phyloP scores from a whole-genome alignment of 2,329 filamentous ascomycete species.

The Amauroascus verrucosus region DNA sequence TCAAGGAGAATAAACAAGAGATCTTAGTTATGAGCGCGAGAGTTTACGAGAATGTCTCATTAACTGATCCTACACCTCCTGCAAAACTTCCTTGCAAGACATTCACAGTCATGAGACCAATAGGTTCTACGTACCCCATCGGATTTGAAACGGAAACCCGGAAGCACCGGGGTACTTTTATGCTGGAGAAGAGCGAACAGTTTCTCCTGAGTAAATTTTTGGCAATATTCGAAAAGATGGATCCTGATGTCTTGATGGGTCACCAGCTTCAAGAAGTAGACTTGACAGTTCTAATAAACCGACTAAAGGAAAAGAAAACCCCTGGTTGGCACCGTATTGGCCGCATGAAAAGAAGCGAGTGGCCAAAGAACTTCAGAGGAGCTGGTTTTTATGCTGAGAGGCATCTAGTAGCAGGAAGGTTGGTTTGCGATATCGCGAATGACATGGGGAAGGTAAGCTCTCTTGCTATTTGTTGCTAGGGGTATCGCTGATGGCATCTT shows the following conservation, averaged over 20 bases:
- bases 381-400: conserved; percentile 89
- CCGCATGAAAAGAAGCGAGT: conserved; percentile 67
- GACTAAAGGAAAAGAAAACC: conserved; percentile 80
- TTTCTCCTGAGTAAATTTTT: conserved; percentile 82
- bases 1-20: conserved; percentile 91
- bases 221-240: conserved; percentile 73
- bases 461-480: not conserved
- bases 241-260: conserved; percentile 87
- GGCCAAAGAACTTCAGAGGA: conserved; percentile 78
- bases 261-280: conserved; percentile 97
- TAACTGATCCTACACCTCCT: conserved; percentile 77
- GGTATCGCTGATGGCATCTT: conserved; percentile 20
- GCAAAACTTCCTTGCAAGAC: conserved; percentile 82
- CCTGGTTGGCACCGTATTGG: conserved; percentile 92
- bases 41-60: conserved; percentile 79
- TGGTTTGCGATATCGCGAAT: conserved; percentile 89
- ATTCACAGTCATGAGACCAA: conserved; percentile 82
- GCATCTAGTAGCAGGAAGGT: conserved; percentile 74
- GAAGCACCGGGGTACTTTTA: conserved; percentile 65
- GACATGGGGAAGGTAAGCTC: conserved; percentile 68
- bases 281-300: conserved; percentile 78
- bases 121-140: conserved; percentile 63
- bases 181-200: conserved; percentile 70
- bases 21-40: conserved; percentile 84
- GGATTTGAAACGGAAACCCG: conserved; percentile 73